A percentile compares a stretch with the other conserved stretches of the same genome.
Evolutionary conservation across 1,284 basidiomycete species (phyloP).

Genomic region (Pseudozyma sp.): DNA sequence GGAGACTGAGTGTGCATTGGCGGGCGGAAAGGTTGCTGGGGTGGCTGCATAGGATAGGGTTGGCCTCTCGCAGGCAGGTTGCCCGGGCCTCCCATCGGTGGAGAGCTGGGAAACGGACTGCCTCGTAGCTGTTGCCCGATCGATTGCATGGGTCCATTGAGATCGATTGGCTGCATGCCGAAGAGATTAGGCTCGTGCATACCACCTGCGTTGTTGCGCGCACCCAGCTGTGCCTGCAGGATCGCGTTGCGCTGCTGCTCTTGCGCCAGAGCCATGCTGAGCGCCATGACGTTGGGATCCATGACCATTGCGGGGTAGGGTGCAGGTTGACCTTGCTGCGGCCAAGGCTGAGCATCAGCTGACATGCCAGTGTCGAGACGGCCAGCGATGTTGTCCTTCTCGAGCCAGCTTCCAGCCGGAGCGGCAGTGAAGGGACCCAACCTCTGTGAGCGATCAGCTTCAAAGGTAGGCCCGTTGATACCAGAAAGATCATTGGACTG

Average conservation of each 20-base stretch:
- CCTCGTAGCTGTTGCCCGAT: constrained; percentile 46
- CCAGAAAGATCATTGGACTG: constrained; percentile 25
- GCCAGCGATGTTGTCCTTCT: constrained; percentile 40
- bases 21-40: constrained; percentile 18
- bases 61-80: constrained; percentile 19
- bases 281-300: constrained; percentile 47
- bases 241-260: constrained; percentile 56
- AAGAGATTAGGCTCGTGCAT: constrained; percentile 35
- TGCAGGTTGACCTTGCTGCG: constrained; percentile 13
- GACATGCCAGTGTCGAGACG: constrained; percentile 8
- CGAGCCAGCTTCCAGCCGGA: constrained; percentile 34
- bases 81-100: constrained; percentile 22
- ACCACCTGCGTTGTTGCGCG: constrained; percentile 13
- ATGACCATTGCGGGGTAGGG: constrained; percentile 11
- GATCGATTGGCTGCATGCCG: constrained; percentile 44
- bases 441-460: constrained; percentile 14
- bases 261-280: constrained; percentile 56
- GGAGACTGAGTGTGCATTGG: constrained; percentile 14
- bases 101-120: constrained; percentile 16
- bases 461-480: constrained; percentile 11
- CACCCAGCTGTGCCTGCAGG: constrained; percentile 50
- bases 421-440: constrained; percentile 51
- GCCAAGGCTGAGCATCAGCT: constrained; percentile 24
- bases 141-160: constrained; percentile 26
- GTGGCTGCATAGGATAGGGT: constrained; percentile 25